A percentile compares a stretch with the other conserved stretches of the same genome.
Conservation (phyloP, 176 grass and related monocot species). For the Oryza rufipogon region DNA sequence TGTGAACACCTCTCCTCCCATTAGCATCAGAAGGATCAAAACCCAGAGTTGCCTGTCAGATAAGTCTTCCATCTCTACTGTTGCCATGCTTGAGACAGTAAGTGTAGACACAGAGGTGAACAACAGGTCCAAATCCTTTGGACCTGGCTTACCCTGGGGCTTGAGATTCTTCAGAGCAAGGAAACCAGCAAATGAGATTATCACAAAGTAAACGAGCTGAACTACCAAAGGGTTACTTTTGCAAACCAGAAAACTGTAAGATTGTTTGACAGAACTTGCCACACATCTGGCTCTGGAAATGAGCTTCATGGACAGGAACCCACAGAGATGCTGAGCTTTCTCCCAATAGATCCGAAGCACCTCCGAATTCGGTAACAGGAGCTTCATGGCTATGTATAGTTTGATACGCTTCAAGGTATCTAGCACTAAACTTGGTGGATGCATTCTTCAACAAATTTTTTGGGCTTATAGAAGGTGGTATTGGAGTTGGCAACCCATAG, state of each 20-base stretch:
- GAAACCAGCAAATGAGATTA: slow-evolving; percentile 51
- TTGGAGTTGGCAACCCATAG: no score
- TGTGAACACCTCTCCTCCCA: slow-evolving; percentile 69
- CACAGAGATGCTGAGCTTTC: slow-evolving; percentile 20
- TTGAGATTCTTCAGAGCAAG: slow-evolving; percentile 53
- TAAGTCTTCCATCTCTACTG: slow-evolving; percentile 59
- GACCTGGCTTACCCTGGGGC: slow-evolving; percentile 31
- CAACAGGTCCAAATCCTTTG: slow-evolving; percentile 53
- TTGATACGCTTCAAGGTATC: no score
- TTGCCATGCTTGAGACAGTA: slow-evolving; percentile 67
- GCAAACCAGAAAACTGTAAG: slow-evolving; percentile 36
- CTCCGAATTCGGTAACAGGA: neutral
- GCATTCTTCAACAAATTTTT: no score
- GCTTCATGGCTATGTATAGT: slow-evolving; percentile 28
- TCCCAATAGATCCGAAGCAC: slow-evolving; percentile 1
- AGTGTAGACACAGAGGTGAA: slow-evolving; percentile 59
- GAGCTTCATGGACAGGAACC: slow-evolving; percentile 16
- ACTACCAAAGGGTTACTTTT: slow-evolving; percentile 45
- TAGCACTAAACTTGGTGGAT: no score
- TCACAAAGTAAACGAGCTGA: slow-evolving; percentile 56
- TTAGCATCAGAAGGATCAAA: slow-evolving; percentile 57
- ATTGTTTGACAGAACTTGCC: slow-evolving; percentile 1
- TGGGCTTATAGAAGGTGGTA: no score
- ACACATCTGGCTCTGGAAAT: slow-evolving; percentile 27
- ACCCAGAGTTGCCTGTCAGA: slow-evolving; percentile 58